Percentiles rank a stretch among this genome's conserved stretches.
phyloP scores from a whole-genome alignment of 768 basidiomycete genomes.

The Macrolepiota dolichaula region DNA sequence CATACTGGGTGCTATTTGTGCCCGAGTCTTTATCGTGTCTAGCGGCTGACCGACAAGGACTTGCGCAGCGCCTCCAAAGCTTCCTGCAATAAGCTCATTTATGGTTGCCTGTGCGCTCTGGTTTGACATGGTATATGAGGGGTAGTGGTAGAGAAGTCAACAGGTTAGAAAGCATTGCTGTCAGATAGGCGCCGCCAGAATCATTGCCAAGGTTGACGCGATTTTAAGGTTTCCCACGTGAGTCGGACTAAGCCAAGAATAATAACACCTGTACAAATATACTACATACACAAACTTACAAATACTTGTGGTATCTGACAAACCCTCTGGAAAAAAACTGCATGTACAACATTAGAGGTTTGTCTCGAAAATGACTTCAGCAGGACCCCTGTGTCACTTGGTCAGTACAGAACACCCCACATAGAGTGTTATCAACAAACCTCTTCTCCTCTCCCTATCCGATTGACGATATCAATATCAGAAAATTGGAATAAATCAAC shows the following conservation, averaged over 20 bases:
- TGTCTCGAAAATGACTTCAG: slow-evolving; percentile 31
- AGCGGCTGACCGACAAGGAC: slow-evolving; percentile 93
- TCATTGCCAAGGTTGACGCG: slow-evolving; percentile 22
- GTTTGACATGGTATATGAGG: slow-evolving; percentile 14
- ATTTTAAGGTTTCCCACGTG: slow-evolving; percentile 10
- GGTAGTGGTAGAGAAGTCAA: neutral
- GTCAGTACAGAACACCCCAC: neutral
- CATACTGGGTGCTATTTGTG: slow-evolving; percentile 82
- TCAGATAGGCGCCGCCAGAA: slow-evolving; percentile 1
- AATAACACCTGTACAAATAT: slow-evolving; percentile 1
- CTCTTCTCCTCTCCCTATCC: slow-evolving; percentile 32
- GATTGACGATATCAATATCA: neutral
- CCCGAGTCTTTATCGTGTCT: slow-evolving; percentile 86
- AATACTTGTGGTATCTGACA: neutral
- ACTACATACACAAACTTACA: neutral
- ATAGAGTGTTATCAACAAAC: slow-evolving; percentile 16
- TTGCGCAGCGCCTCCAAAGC: slow-evolving; percentile 90
- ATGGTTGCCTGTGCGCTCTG: slow-evolving; percentile 46
- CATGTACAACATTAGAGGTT: slow-evolving; percentile 10
- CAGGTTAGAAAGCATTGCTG: neutral
- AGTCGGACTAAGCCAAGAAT: neutral
- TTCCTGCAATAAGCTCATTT: slow-evolving; percentile 85
- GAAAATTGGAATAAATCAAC: neutral
- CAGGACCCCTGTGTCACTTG: slow-evolving; percentile 25
- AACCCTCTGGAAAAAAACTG: neutral